Evolutionary conservation across 2,329 filamentous ascomycete genomes (phyloP).

Genomic region (Gnomoniopsis smithogilvyi): DNA sequence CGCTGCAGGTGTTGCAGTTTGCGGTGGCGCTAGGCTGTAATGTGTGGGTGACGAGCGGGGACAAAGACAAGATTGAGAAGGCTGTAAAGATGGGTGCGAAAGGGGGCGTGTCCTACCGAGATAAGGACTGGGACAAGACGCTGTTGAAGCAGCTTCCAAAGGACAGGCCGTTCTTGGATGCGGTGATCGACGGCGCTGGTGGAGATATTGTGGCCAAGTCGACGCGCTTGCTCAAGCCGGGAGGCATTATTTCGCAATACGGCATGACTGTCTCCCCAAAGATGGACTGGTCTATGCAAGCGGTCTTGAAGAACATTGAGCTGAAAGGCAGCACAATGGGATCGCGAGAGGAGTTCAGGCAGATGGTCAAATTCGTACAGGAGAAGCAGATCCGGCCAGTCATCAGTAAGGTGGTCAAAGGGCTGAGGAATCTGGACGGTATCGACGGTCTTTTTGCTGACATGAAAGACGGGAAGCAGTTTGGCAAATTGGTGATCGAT

Average conservation of each 20-base stretch:
- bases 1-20: conserved; percentile 77
- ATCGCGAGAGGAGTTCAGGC: conserved; percentile 80
- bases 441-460: conserved; percentile 83
- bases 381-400: conserved; percentile 72
- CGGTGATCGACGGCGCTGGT: conserved; percentile 87
- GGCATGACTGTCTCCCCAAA: conserved; percentile 87
- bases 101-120: conserved; percentile 81
- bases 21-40: conserved; percentile 70
- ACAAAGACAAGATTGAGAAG: conserved; percentile 69
- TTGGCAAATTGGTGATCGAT: conserved; percentile 87
- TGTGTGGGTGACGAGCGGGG: conserved; percentile 79
- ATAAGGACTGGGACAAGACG: conserved; percentile 77
- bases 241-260: conserved; percentile 82
- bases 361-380: conserved; percentile 82
- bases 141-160: conserved; percentile 59
- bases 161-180: conserved; percentile 70
- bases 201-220: conserved; percentile 75
- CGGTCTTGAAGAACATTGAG: conserved; percentile 84
- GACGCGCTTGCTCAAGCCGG: conserved; percentile 68
- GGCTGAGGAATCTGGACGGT: conserved; percentile 71
- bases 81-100: conserved; percentile 70
- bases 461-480: conserved; percentile 81
- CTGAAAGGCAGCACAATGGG: conserved; percentile 88
- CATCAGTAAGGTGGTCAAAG: conserved; percentile 70
- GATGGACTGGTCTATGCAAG: conserved; percentile 83